Conservation (phyloP, 768 basidiomycete species). For the Psilocybe cubensis region DNA sequence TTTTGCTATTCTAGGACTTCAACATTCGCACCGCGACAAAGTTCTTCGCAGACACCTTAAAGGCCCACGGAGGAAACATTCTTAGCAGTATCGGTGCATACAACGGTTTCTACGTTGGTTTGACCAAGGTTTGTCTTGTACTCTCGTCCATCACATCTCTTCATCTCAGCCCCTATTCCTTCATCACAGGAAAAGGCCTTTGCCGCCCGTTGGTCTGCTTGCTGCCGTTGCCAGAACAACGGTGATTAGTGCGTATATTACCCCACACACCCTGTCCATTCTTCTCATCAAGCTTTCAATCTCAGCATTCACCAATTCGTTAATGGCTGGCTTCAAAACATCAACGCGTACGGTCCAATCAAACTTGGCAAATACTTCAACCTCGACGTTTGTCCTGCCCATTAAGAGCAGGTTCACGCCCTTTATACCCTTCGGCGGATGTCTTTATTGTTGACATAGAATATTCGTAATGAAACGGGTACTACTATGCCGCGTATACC, state of each 20-base stretch:
- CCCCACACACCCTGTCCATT: neutral
- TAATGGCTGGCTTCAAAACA: conserved; percentile 73
- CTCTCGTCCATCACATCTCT: neutral
- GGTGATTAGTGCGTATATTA: conserved; percentile 72
- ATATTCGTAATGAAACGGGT: neutral
- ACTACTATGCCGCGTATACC: conserved; percentile 11
- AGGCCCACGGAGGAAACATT: conserved; percentile 52
- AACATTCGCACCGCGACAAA: conserved; percentile 71
- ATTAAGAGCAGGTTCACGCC: too few species aligned
- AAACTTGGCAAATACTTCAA: conserved; percentile 73
- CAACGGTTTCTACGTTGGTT: conserved; percentile 67
- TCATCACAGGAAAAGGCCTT: conserved; percentile 53
- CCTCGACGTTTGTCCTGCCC: conserved; percentile 43
- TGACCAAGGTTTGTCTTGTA: conserved; percentile 54
- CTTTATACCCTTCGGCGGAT: neutral
- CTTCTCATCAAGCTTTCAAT: conserved; percentile 9
- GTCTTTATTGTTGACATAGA: neutral
- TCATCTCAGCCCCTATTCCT: neutral
- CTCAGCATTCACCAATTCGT: conserved; percentile 66
- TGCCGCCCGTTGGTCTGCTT: conserved; percentile 52
- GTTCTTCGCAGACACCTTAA: conserved; percentile 59
- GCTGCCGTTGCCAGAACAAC: conserved; percentile 82
- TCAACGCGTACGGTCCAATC: conserved; percentile 50
- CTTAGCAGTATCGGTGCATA: conserved; percentile 68
- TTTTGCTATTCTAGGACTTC: conserved; percentile 51